These are phyloP conservation scores for Pseudopithomyces maydicus DNA, from an alignment of 2,329 filamentous ascomycete genomes.

Conservation along the genomic window DNA sequence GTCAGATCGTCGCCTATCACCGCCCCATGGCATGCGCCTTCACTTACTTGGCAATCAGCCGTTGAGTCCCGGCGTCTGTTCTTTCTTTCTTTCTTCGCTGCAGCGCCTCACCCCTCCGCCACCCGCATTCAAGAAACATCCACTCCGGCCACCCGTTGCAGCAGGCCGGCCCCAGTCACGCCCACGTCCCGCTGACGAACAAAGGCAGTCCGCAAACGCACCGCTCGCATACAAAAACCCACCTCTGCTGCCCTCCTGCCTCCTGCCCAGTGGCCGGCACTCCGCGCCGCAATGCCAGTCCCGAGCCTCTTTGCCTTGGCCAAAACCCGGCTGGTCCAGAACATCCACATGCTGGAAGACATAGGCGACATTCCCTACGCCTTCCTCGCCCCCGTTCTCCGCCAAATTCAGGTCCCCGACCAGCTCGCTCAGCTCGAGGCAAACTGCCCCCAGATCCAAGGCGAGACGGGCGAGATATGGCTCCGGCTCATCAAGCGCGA, in stretches of 20 bases:
- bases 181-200: background rate
- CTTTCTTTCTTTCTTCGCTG: background rate
- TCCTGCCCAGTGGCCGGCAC: background rate
- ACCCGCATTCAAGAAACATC: background rate
- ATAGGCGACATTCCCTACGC: slow-evolving; percentile 74
- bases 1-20: background rate
- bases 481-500: slow-evolving; percentile 76
- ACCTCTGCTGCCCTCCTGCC: background rate
- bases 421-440: slow-evolving; percentile 76
- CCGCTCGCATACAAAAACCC: background rate
- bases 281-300: slow-evolving; percentile 35
- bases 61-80: background rate
- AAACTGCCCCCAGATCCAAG: slow-evolving; percentile 76
- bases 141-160: background rate
- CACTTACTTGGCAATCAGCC: background rate
- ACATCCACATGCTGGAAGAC: slow-evolving; percentile 61
- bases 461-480: slow-evolving; percentile 76
- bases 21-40: background rate
- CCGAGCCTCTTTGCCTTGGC: slow-evolving; percentile 47
- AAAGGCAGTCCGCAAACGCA: background rate
- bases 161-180: too few species aligned
- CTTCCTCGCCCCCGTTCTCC: slow-evolving; percentile 69
- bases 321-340: slow-evolving; percentile 46
- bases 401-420: slow-evolving; percentile 71
- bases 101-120: too few species aligned